Conservation (phyloP, 371 early-diverging fungal species). For the Dichotomocladium elegans region DNA sequence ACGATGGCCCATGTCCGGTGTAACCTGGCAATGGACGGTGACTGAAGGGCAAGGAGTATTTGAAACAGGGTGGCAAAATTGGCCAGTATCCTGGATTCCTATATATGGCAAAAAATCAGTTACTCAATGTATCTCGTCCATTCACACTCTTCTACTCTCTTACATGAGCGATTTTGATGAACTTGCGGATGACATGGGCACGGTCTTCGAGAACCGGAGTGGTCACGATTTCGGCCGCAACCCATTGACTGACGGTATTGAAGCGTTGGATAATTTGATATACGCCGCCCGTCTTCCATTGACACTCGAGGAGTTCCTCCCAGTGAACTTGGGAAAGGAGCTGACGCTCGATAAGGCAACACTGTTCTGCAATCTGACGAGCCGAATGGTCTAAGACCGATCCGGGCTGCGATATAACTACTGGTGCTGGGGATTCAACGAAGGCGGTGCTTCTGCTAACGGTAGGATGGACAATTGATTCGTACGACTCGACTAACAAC, state of each 20-base stretch:
- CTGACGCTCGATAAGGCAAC: conserved; percentile 62
- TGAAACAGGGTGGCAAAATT: conserved; percentile 67
- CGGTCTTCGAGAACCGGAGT: conserved; percentile 49
- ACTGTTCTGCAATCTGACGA: conserved; percentile 51
- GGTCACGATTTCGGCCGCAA: conserved; percentile 61
- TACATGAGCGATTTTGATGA: conserved; percentile 70
- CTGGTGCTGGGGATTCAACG: background rate
- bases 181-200: conserved; percentile 65
- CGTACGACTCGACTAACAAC: no score
- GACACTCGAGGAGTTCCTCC: conserved; percentile 62
- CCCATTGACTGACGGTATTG: conserved; percentile 70
- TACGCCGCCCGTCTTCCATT: conserved; percentile 48
- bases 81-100: conserved; percentile 61
- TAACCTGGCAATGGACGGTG: conserved; percentile 57
- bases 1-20: conserved; percentile 61
- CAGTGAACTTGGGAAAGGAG: conserved; percentile 52
- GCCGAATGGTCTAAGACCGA: conserved; percentile 46
- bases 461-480: no score
- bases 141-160: conserved; percentile 1
- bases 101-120: background rate
- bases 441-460: background rate
- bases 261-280: conserved; percentile 62
- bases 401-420: background rate
- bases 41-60: conserved; percentile 63
- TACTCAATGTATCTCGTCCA: background rate